A percentile compares a stretch with the other conserved stretches of the same genome.
phyloP scores from a whole-genome alignment of 225 moss, liverwort and hornwort species.

The Pleurozium schreberi region DNA sequence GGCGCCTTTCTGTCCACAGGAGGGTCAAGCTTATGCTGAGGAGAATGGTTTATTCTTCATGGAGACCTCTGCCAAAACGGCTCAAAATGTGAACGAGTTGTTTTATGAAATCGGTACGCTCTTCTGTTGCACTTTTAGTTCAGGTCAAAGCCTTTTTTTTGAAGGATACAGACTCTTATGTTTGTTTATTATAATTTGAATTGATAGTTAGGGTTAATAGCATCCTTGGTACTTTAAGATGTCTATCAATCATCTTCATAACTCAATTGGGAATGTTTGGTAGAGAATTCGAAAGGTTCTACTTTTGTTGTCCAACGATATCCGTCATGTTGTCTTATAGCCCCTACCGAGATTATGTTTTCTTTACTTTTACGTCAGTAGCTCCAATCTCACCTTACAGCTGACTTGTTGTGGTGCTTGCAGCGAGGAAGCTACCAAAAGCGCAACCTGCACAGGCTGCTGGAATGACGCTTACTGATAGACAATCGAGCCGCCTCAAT shows the following conservation, averaged over 20 bases:
- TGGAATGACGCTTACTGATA: constrained; percentile 62
- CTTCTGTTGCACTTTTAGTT: background rate
- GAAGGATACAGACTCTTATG: background rate
- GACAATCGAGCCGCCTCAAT: constrained; percentile 23
- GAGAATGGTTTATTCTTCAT: constrained; percentile 95
- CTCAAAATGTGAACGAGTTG: constrained; percentile 90
- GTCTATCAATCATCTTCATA: background rate
- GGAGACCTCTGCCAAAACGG: constrained; percentile 98
- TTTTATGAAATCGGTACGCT: constrained; percentile 88
- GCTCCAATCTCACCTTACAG: background rate
- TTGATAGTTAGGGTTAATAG: background rate
- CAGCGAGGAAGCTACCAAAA: constrained; percentile 94
- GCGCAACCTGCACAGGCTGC: constrained; percentile 71
- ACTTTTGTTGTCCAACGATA: background rate
- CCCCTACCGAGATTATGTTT: background rate
- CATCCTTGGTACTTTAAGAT: background rate
- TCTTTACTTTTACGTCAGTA: background rate
- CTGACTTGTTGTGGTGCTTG: background rate
- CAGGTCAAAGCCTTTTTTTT: background rate
- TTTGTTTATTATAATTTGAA: background rate
- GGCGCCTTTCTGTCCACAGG: constrained; percentile 27
- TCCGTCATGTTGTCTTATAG: background rate
- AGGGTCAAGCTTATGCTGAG: constrained; percentile 87
- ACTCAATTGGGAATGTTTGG: background rate
- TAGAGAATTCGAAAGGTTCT: background rate